These are phyloP conservation scores for Zygotorulaspora danielsina DNA, from an alignment of 805 yeast species.

Conservation along the genomic window DNA sequence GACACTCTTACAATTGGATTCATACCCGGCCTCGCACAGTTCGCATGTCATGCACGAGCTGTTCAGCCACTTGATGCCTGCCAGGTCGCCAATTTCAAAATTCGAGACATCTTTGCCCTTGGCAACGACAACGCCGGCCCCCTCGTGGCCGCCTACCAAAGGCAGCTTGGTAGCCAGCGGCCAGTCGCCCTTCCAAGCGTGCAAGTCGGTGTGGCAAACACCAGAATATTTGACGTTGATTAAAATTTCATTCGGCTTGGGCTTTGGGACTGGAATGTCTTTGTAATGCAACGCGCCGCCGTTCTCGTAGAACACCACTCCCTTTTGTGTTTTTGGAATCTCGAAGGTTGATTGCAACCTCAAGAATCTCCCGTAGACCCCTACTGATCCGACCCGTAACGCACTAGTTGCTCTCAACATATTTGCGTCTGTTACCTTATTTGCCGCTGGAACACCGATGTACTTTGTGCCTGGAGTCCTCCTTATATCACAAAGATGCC, in stretches of 20 bases:
- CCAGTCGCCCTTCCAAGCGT: conserved; percentile 70
- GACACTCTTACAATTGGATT: conserved; percentile 49
- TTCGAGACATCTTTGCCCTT: conserved; percentile 52
- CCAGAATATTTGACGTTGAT: conserved; percentile 60
- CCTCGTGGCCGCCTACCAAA: conserved; percentile 64
- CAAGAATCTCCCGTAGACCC: conserved; percentile 9
- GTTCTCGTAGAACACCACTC: conserved; percentile 47
- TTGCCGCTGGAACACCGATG: no score
- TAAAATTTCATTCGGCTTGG: conserved; percentile 53
- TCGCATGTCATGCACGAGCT: conserved; percentile 60
- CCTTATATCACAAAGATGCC: no score
- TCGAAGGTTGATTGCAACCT: conserved; percentile 25
- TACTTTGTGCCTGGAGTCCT: no score
- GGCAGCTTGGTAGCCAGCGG: conserved; percentile 54
- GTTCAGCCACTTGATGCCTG: conserved; percentile 63
- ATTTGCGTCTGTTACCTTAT: neutral
- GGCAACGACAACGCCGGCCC: conserved; percentile 62
- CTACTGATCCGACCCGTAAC: conserved; percentile 1
- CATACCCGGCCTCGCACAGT: conserved; percentile 48
- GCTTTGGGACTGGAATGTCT: conserved; percentile 54
- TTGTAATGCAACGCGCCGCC: conserved; percentile 47
- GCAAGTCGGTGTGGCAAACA: conserved; percentile 63
- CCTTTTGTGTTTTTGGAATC: conserved; percentile 50
- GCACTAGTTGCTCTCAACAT: conserved; percentile 19
- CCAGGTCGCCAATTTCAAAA: conserved; percentile 56